Base-by-base conservation (phyloP, 805 yeast species). In the Wickerhamomyces xylosicus region DNA sequence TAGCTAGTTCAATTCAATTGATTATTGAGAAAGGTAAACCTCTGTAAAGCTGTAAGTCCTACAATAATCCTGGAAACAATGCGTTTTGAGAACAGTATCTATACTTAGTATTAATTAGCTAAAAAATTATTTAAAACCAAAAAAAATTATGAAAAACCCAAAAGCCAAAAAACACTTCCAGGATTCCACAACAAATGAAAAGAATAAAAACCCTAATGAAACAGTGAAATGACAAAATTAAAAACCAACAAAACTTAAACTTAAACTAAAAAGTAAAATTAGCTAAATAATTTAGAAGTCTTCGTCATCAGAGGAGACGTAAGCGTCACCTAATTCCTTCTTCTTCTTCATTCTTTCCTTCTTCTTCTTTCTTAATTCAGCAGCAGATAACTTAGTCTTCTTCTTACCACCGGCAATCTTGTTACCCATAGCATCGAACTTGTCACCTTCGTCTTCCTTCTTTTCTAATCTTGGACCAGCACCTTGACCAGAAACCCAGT, bases 331-430 rank as follows among this genome's bases (percentile, higher is more conserved):
- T 66, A 89, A 70, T 71, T 83, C 95, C 95, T 92, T 92, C 97
- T 90, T 92, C 95, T 90, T 92, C 84, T 84, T 86, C 97, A 92
- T 89, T 82, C 99, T 87, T 77, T 92, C 98, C 95, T 92, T 92
- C 97, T 92, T 92, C 96, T 92, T 92, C 96, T 92, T 92, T 82
- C 99, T 86, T 69, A 90, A 77, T 72, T 92, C 99, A 54, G 98
- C 97, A 66, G 97, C 87, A 56, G 97, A 85, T 64, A 92, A 78
- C 85, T 92, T 92, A 71, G 77, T 76, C 81, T 84, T 89, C 94
- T 92, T 92, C 84, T 87, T 85, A 67, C 75, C 85, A 66, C 84
- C 72, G 62, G 86, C 89, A 70, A 92, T 79, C 94, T 92, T 92
- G 95, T 92, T 92, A 78, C 99, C 99, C 94, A 92, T 86, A 62